Percentiles rank a stretch among this genome's conserved stretches.
Evolutionary conservation across 495 filamentous ascomycete species (phyloP).

Genomic region (Penicillium antarcticum): DNA sequence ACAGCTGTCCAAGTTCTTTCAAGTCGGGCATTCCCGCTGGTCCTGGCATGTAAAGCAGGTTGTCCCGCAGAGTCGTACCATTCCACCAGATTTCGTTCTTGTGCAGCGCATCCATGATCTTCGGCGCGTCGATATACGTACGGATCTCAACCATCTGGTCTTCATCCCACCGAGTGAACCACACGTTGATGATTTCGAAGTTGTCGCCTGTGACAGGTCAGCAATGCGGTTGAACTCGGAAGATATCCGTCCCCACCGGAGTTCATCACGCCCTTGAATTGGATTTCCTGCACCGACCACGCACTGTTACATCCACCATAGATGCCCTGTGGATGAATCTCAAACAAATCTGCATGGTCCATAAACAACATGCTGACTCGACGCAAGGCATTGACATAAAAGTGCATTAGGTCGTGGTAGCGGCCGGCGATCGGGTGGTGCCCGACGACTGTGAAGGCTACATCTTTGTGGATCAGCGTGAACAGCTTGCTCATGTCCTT

Average conservation of each 20-base stretch:
- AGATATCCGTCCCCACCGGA: constrained; percentile 21
- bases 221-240: neutral
- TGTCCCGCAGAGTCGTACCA: constrained; percentile 26
- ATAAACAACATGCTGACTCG: constrained; percentile 28
- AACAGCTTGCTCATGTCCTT: constrained; percentile 37
- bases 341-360: constrained; percentile 32
- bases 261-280: constrained; percentile 34
- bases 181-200: constrained; percentile 37
- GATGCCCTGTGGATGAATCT: constrained; percentile 33
- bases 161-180: constrained; percentile 34
- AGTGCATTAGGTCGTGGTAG: constrained; percentile 35
- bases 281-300: constrained; percentile 35
- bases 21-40: constrained; percentile 37
- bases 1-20: constrained; percentile 22
- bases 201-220: constrained; percentile 17
- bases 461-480: constrained; percentile 34
- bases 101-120: constrained; percentile 27
- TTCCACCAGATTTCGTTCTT: constrained; percentile 41
- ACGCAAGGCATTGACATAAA: constrained; percentile 36
- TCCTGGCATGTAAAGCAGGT: constrained; percentile 33
- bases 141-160: constrained; percentile 37
- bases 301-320: constrained; percentile 32
- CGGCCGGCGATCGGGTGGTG: constrained; percentile 35
- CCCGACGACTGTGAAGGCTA: constrained; percentile 33
- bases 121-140: constrained; percentile 31